These are phyloP conservation scores for Oryza brachyantha DNA, from an alignment of 176 grass and related monocot genomes.

Conservation along the genomic window DNA sequence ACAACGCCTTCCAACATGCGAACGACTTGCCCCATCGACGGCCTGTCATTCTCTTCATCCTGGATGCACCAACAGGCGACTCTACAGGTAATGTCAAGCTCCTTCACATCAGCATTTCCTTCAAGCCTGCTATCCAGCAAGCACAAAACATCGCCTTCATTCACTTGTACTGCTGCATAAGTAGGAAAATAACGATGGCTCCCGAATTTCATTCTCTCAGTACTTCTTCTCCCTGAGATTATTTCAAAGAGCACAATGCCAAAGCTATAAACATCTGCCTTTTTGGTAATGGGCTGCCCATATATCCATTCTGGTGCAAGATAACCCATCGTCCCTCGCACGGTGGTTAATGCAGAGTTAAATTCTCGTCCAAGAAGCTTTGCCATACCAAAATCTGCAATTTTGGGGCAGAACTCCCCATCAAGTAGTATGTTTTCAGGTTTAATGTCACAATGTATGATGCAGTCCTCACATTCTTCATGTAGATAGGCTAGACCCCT, in stretches of 20 bases:
- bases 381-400: slow-evolving; percentile 53
- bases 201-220: background rate
- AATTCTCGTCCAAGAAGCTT: slow-evolving; percentile 54
- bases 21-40: slow-evolving; percentile 50
- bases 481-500: slow-evolving; percentile 55
- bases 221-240: slow-evolving; percentile 42
- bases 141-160: slow-evolving; percentile 39
- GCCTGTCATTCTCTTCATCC: slow-evolving; percentile 33
- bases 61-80: slow-evolving; percentile 64
- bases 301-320: slow-evolving; percentile 54
- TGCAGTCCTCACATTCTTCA: slow-evolving; percentile 56
- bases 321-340: slow-evolving; percentile 54
- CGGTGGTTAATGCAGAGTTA: slow-evolving; percentile 42
- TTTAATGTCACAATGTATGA: slow-evolving; percentile 66
- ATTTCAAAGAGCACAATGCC: slow-evolving; percentile 58
- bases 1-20: slow-evolving; percentile 36
- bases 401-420: slow-evolving; percentile 38
- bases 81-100: slow-evolving; percentile 31
- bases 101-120: slow-evolving; percentile 30
- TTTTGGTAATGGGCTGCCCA: slow-evolving; percentile 40
- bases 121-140: slow-evolving; percentile 37
- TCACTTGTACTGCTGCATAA: slow-evolving; percentile 27
- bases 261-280: slow-evolving; percentile 58
- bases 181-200: slow-evolving; percentile 36
- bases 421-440: slow-evolving; percentile 62